These are phyloP conservation scores for Colletotrichum navitas DNA, from an alignment of 2,329 filamentous ascomycete genomes.

Conservation along the genomic window DNA sequence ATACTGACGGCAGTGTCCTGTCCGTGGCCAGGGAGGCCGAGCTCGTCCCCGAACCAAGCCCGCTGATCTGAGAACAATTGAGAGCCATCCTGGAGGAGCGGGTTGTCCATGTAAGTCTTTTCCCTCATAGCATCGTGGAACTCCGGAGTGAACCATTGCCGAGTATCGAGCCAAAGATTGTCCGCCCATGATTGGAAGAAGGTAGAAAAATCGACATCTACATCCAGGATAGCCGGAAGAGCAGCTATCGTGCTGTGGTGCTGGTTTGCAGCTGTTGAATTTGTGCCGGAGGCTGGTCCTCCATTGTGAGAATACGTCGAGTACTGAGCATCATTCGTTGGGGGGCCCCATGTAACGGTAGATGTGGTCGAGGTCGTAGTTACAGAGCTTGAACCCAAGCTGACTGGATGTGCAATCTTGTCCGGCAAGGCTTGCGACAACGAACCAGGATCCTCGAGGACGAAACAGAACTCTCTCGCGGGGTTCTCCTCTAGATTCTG, in stretches of 20 bases:
- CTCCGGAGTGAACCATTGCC: conserved; percentile 20
- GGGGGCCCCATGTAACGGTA: neutral
- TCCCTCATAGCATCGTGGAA: conserved; percentile 23
- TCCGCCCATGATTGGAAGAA: conserved; percentile 10
- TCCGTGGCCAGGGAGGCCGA: neutral
- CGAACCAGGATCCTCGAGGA: conserved; percentile 1
- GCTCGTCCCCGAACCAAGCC: conserved; percentile 9
- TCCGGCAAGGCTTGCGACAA: conserved; percentile 3
- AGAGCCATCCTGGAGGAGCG: neutral
- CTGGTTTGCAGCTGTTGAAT: neutral
- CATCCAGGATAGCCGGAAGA: neutral
- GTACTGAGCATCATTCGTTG: neutral
- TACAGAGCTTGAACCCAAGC: neutral
- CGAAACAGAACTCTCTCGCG: conserved; percentile 1
- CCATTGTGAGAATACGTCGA: neutral
- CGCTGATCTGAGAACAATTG: neutral
- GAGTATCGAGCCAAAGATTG: conserved; percentile 4
- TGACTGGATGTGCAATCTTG: neutral
- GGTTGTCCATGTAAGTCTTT: neutral
- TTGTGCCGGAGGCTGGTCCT: neutral
- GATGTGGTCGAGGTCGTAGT: neutral
- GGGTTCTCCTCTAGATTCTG: neutral
- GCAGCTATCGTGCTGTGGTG: neutral
- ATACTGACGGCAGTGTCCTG: neutral
- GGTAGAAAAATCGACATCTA: conserved; percentile 1